These are phyloP conservation scores for Colletotrichum gloeosporioides DNA, from an alignment of 2,329 filamentous ascomycete species.

Conservation along the genomic window DNA sequence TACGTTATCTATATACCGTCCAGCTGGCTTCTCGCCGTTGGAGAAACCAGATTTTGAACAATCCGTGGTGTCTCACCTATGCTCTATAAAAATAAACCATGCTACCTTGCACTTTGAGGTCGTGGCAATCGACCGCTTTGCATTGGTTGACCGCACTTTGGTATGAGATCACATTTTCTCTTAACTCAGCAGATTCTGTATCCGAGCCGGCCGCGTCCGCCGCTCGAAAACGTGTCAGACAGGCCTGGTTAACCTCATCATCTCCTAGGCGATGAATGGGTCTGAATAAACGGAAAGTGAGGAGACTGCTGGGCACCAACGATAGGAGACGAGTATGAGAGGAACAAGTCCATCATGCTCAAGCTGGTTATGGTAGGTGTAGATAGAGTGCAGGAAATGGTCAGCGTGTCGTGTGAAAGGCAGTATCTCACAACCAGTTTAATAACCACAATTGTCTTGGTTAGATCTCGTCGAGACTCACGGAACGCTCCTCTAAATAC, in stretches of 20 bases:
- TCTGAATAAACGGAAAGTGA: neutral
- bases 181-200: accelerated
- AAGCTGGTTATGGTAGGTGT: neutral
- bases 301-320: neutral
- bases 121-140: neutral
- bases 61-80: accelerated
- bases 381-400: neutral
- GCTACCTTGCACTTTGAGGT: accelerated
- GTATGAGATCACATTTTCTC: neutral
- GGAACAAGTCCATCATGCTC: neutral
- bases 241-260: accelerated
- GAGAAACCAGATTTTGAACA: accelerated
- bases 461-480: neutral
- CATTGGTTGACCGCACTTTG: neutral
- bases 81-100: neutral
- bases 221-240: neutral
- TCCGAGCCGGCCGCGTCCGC: accelerated
- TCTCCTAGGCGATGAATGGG: accelerated
- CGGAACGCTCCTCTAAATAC: neutral
- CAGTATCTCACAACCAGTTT: accelerated
- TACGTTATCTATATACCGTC: neutral
- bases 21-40: neutral
- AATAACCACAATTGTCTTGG: accelerated
- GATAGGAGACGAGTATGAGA: neutral
- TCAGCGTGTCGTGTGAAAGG: accelerated